Conservation (phyloP, 305 asterid species). For the Caryopteris hybrid region DNA sequence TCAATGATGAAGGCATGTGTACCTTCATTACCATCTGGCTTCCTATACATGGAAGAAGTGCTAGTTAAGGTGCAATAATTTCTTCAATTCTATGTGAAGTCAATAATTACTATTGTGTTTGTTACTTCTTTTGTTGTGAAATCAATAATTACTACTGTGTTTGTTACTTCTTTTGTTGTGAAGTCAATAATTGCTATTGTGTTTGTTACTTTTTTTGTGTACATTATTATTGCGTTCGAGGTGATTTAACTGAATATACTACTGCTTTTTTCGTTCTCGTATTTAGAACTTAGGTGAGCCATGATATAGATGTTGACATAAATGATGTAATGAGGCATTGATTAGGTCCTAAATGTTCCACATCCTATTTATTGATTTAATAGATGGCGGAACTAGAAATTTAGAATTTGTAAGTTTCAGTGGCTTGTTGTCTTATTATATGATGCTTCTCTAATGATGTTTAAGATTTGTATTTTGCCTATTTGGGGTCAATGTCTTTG, state of each 20-base stretch:
- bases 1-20: constrained; percentile 71
- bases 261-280: too few species aligned
- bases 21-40: constrained; percentile 74
- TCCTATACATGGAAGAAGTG: constrained; percentile 95
- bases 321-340: background rate
- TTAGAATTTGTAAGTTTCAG: background rate
- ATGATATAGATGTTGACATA: background rate
- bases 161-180: background rate
- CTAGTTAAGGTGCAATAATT: constrained; percentile 57
- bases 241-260: constrained; percentile 1
- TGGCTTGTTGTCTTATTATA: background rate
- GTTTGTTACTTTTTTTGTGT: background rate
- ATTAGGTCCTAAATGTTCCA: background rate
- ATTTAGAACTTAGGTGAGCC: background rate
- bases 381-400: background rate
- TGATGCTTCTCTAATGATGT: background rate
- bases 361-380: background rate
- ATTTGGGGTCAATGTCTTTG: background rate
- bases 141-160: background rate
- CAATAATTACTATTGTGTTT: background rate
- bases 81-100: background rate
- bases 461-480: background rate
- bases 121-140: background rate
- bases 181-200: background rate
- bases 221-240: background rate